Percentiles rank a stretch among this genome's conserved stretches.
Conservation (phyloP, 768 basidiomycete genomes). For the Kwoniella mangroviensis region DNA sequence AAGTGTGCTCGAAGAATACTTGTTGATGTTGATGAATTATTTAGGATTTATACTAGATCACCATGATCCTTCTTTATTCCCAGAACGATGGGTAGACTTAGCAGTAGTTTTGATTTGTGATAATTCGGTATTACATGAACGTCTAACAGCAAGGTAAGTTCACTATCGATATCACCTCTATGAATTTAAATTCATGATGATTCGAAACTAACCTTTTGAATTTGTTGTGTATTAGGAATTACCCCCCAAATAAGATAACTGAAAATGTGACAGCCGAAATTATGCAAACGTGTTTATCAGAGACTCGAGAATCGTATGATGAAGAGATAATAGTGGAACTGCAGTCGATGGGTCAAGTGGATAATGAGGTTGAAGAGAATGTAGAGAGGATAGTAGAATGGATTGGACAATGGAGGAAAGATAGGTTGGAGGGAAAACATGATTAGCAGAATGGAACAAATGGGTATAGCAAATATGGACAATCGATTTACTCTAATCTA, state of each 20-base stretch:
- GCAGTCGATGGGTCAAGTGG: slow-evolving; percentile 65
- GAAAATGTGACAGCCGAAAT: slow-evolving; percentile 99
- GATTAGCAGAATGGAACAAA: slow-evolving; percentile 33
- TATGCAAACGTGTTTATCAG: slow-evolving; percentile 87
- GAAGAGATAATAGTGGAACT: slow-evolving; percentile 86
- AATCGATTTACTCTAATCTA: neutral
- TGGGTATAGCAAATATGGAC: slow-evolving; percentile 3
- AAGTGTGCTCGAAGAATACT: neutral
- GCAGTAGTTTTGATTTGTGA: slow-evolving; percentile 90
- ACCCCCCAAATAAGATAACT: slow-evolving; percentile 89
- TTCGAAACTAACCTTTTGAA: neutral
- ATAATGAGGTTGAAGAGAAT: slow-evolving; percentile 80
- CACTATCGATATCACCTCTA: neutral
- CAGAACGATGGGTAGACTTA: slow-evolving; percentile 94
- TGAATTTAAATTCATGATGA: neutral
- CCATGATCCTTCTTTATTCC: slow-evolving; percentile 66
- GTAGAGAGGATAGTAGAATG: slow-evolving; percentile 85
- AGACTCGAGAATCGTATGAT: slow-evolving; percentile 84
- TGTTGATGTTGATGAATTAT: neutral
- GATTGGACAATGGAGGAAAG: slow-evolving; percentile 72
- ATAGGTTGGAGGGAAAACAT: slow-evolving; percentile 38
- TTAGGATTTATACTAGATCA: slow-evolving; percentile 57
- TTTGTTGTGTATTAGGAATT: slow-evolving; percentile 64
- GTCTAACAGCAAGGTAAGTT: slow-evolving; percentile 82
- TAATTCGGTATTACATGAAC: slow-evolving; percentile 83